phyloP scores from a whole-genome alignment of 768 basidiomycete species.

The Crepidotus variabilis region DNA sequence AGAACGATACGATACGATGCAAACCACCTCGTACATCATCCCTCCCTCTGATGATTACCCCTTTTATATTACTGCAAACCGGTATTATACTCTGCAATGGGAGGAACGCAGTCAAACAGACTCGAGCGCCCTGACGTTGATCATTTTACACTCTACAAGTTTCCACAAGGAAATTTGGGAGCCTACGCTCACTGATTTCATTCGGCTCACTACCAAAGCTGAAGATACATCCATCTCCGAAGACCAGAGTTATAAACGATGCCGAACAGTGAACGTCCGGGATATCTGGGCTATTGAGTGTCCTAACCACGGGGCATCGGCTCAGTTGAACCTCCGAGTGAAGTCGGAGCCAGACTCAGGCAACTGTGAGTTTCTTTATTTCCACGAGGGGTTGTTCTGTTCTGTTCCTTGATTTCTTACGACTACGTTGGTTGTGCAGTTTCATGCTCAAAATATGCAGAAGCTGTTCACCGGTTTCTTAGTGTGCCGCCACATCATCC shows the following conservation, averaged over 20 bases:
- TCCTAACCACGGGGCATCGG: constrained; percentile 70
- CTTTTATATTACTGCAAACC: constrained; percentile 51
- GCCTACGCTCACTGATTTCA: constrained; percentile 49
- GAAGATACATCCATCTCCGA: neutral
- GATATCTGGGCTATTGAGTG: constrained; percentile 72
- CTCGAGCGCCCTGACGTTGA: constrained; percentile 45
- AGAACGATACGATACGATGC: constrained; percentile 7
- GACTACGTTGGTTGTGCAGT: constrained; percentile 31
- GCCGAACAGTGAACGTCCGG: constrained; percentile 24
- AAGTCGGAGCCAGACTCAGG: constrained; percentile 28
- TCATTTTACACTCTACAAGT: constrained; percentile 67
- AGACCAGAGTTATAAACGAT: neutral
- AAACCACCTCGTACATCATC: constrained; percentile 17
- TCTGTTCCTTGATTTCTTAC: constrained; percentile 5
- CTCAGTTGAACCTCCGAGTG: constrained; percentile 44
- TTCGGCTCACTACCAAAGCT: constrained; percentile 24
- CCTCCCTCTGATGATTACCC: constrained; percentile 40
- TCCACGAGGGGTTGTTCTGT: neutral
- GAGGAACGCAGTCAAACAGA: constrained; percentile 22
- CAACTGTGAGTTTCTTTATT: constrained; percentile 37
- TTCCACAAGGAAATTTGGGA: constrained; percentile 78
- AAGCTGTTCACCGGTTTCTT: constrained; percentile 56
- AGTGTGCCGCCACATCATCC: constrained; percentile 28
- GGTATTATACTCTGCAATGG: constrained; percentile 45
- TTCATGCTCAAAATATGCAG: constrained; percentile 61